A percentile compares a stretch with the other conserved stretches of the same genome.
These are phyloP conservation scores for Myxozyma sirexii DNA, from an alignment of 805 yeast genomes.

Conservation along the genomic window DNA sequence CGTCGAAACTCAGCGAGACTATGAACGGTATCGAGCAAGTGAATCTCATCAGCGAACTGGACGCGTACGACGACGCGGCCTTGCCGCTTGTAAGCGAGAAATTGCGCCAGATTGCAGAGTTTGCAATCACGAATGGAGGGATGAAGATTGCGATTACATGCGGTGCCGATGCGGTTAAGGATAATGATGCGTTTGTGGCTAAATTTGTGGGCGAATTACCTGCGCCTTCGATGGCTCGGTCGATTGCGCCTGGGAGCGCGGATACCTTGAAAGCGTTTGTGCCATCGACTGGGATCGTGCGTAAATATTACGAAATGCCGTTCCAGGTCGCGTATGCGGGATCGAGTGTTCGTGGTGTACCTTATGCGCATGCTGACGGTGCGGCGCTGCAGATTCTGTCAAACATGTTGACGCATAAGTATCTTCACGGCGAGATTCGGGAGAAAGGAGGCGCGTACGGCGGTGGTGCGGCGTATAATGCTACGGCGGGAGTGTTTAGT, in stretches of 20 bases:
- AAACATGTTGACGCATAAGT: slow-evolving; percentile 76
- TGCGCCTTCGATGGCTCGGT: slow-evolving; percentile 7
- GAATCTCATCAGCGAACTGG: slow-evolving; percentile 64
- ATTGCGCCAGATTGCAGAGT: slow-evolving; percentile 45
- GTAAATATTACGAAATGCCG: slow-evolving; percentile 66
- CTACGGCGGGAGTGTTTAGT: slow-evolving; percentile 75
- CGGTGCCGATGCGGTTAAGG: slow-evolving; percentile 45
- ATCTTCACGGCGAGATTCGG: slow-evolving; percentile 84
- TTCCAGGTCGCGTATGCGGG: slow-evolving; percentile 88
- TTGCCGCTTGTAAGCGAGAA: slow-evolving; percentile 65
- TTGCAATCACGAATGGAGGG: slow-evolving; percentile 28
- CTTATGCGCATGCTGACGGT: slow-evolving; percentile 71
- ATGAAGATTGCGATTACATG: slow-evolving; percentile 62
- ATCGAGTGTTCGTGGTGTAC: slow-evolving; percentile 63
- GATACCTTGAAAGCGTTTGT: not conserved
- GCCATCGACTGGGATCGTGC: slow-evolving; percentile 5
- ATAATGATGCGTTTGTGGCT: slow-evolving; percentile 20
- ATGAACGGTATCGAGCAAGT: slow-evolving; percentile 79
- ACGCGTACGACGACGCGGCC: slow-evolving; percentile 52
- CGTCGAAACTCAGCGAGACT: slow-evolving; percentile 62
- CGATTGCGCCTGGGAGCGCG: slow-evolving; percentile 33
- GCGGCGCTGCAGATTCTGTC: slow-evolving; percentile 84
- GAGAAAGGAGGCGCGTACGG: slow-evolving; percentile 99
- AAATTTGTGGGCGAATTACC: slow-evolving; percentile 16
- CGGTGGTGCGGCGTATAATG: slow-evolving; percentile 86